Base-by-base conservation (phyloP, 2,329 filamentous ascomycete genomes). In the Stachybotrys echinatus region DNA sequence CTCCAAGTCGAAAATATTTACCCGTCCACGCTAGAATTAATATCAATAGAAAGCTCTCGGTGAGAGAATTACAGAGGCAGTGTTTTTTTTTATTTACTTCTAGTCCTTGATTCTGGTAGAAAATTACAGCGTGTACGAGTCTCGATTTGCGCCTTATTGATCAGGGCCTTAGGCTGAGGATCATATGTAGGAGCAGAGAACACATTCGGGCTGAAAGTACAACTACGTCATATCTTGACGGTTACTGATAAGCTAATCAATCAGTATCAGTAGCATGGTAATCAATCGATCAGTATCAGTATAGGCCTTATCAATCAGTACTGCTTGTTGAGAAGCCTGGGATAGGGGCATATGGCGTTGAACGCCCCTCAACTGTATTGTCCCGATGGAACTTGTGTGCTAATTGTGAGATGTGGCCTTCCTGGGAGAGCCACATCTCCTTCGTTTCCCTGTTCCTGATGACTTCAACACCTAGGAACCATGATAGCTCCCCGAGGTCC, bases 61-160 rank as follows among this genome's bases (percentile, higher is more conserved):
- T 47, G 43, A 34, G 48, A 50, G 23, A 47, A 50, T 23, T 34
- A n/a, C 48, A 14, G 48, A 50, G 43, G 20, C 43, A 14, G 48
- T 50, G 23, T 50, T 50, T 22, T 50, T 45, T 12, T 27, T 44
- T 23, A 39, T n/a, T n/a, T n/a, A n/a, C n/a, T n/a, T n/a, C 51
- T 42, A 43, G 45, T 31, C 51, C 42, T 48, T 48, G 40, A 44
- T 19, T 49, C 45, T 53, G 45, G 18, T 53, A 27, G 27, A 23
- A 53, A 23, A 47, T 45, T 42, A 48, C 48, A 47, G 42, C 45
- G 20, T 47, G 50, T n/a, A n/a, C n/a, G n/a, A n/a, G n/a, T n/a
- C n/a, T n/a, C n/a, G n/a, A n/a, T n/a, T n/a, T n/a, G n/a, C n/a
- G n/a, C n/a, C n/a, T n/a, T n/a, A n/a, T n/a, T n/a, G n/a, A n/a